Percentiles rank a stretch among this genome's conserved stretches.
Evolutionary conservation across 129 eudicot genomes (phyloP).

Genomic region (Smallanthus sonchifolius): DNA sequence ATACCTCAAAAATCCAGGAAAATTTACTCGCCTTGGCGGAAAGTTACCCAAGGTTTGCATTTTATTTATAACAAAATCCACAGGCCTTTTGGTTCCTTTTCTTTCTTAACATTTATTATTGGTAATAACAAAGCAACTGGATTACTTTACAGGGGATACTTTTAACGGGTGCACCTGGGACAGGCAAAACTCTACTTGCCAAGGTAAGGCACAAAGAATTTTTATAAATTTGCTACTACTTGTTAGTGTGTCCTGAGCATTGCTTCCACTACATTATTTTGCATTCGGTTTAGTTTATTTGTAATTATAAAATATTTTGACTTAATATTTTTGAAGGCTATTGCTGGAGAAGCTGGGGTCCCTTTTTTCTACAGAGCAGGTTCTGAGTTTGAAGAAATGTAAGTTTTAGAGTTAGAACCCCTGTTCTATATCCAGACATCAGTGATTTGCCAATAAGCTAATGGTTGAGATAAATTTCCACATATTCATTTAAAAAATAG

Average conservation of each 20-base stretch:
- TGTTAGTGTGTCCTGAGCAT: background rate
- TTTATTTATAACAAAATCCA: background rate
- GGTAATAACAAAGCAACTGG: background rate
- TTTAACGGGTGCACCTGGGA: conserved; percentile 98
- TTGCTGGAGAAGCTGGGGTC: conserved; percentile 99
- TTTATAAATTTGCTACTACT: background rate
- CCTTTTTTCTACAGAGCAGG: conserved; percentile 98
- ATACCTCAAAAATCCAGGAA: conserved; percentile 81
- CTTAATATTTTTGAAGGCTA: conserved; percentile 53
- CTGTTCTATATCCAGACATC: background rate
- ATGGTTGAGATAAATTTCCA: background rate
- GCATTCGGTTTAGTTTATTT: background rate
- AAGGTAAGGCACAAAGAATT: conserved; percentile 48
- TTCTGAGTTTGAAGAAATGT: conserved; percentile 99
- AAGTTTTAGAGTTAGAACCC: conserved; percentile 25
- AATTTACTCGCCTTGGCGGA: conserved; percentile 95
- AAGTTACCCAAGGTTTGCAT: conserved; percentile 88
- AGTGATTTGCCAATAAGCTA: background rate
- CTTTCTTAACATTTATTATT: background rate
- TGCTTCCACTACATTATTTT: background rate
- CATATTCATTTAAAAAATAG: background rate
- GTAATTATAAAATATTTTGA: background rate
- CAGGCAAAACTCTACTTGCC: conserved; percentile 97
- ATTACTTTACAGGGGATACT: conserved; percentile 78
- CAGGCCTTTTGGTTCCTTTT: background rate